A percentile compares a stretch with the other conserved stretches of the same genome.
Conservation (phyloP, 352 stramenopile species). For the Bremia lactucae region DNA sequence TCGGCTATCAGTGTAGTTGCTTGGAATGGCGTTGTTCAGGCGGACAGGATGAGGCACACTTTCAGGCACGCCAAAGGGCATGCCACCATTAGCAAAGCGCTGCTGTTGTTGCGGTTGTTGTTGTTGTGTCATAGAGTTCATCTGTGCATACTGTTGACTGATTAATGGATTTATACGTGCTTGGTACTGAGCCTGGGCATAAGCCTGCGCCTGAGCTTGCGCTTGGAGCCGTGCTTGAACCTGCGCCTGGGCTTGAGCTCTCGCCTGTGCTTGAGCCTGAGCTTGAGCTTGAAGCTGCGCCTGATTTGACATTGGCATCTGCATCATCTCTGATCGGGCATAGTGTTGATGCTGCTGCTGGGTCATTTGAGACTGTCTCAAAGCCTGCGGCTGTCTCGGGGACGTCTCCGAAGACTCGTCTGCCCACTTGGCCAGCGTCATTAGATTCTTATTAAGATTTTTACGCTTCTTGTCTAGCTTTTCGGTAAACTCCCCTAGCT, state of each 20-base stretch:
- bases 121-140: constrained; percentile 21
- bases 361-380: constrained; percentile 20
- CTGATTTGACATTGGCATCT: constrained; percentile 22
- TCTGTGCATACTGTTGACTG: constrained; percentile 26
- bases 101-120: constrained; percentile 23
- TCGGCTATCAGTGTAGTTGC: constrained; percentile 26
- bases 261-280: constrained; percentile 18
- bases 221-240: constrained; percentile 26
- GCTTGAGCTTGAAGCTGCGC: constrained; percentile 23
- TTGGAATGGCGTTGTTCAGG: constrained; percentile 26
- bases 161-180: constrained; percentile 51
- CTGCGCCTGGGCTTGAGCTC: constrained; percentile 15
- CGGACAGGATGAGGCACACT: constrained; percentile 16
- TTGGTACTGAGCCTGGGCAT: constrained; percentile 52
- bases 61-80: constrained; percentile 23
- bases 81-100: constrained; percentile 29
- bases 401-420: constrained; percentile 73
- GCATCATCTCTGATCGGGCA: constrained; percentile 20
- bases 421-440: constrained; percentile 83
- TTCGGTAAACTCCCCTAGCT: constrained; percentile 70
- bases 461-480: constrained; percentile 86
- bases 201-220: constrained; percentile 29
- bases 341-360: constrained; percentile 27
- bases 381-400: constrained; percentile 26
- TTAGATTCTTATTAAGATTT: constrained; percentile 84